Base-by-base conservation (phyloP, 2,329 filamentous ascomycete species). In the Paraphoma chrysanthemicola region DNA sequence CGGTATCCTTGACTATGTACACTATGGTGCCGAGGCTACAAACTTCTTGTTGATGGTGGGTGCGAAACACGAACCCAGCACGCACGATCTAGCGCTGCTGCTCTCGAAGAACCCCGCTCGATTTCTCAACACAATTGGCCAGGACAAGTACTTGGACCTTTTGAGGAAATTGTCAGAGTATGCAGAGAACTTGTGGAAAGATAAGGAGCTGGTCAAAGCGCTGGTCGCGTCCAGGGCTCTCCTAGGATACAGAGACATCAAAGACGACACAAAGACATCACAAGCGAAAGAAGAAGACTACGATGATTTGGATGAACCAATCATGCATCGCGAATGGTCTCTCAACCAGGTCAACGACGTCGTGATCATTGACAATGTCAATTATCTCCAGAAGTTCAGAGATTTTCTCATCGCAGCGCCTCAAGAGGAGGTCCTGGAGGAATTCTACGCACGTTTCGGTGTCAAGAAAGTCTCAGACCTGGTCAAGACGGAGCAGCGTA, bases 1-100 rank as follows among this genome's bases (percentile, higher is more conserved):
- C 10, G 91, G 96, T 31, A 96, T 99, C 31, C 97, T 99, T 64
- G 93, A 98, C 72, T 99, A 97, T 76, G 93, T 98, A 12, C 91
- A 98, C 73, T 99, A 97, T 78, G 93, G 94, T 0, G 80, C 84
- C 33, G 88, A 94, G 71, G 94, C 92, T 2, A 98, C 98, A 69
- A 83, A 90, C 0, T 99, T 99, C 69, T 80, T 99, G 16, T 86
- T 93, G 66, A 91, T 91, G 60, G 92, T 93, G 62, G 95, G 95
- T 9, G 94, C 93, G 2, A 97, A 96, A 77, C 88, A 87, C 60
- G 94, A 99, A 75, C 95, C 95, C 4, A 96, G 90, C 2, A 95
- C 91, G 67, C 75, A 86, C 2, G 95, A 99, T 75, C 86, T 99
- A 64, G 94, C 93, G 4, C 84, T 86, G 39, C 87, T 96, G 76